Evolutionary conservation across 2,329 filamentous ascomycete species (phyloP), one percentile per base, ranked within the genome.

Genomic region (Monosporascus sp.): DNA sequence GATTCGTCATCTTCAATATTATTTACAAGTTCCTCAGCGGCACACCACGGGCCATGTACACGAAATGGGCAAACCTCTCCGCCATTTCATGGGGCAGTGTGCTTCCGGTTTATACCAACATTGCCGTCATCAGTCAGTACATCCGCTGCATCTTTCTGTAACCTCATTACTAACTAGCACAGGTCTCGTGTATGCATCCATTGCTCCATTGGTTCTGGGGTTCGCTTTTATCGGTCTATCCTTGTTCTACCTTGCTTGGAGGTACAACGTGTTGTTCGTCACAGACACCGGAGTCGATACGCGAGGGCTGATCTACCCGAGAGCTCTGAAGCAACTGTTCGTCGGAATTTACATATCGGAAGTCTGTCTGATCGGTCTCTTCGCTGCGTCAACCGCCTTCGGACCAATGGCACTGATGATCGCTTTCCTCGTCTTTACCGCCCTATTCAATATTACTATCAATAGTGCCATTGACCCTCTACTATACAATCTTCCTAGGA

Each of bases 231-330:
- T 89, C 40, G 91, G 90, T 27, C 81, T 97, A 55, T 83, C 79
- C 22, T 75, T 94, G 43, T 92, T 96, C 71, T 95, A 96, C 68
- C 75, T 93, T 50, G 89, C 91, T 48, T 96, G 91, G 78, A 84
- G 89, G 19, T 96, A 97, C 78, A 95, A 96, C 67, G 73, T 97
- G 52, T 79, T 97, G 49, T 97, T 90, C 69, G 91, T 96, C 37
- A 87, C 86, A 49, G 89, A 95, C 66, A 84, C 88, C 8, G 74
- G 83, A 55, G 86, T 96, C 64, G 91, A 97, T 67, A 96, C 89
- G 38, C 90, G 95, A 65, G 92, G 93, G 17, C 81, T 93, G 16
- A 86, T 90, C 61, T 97, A 96, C 66, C 87, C 90, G 1, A 87
- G 87, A n/a, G 92, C 89, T 1, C 76, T 97, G 50, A 87, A 95